Percentiles rank a stretch among this genome's conserved stretches.
Conservation (phyloP, 1,139 yeast species). For the Candida buenavistaensis region DNA sequence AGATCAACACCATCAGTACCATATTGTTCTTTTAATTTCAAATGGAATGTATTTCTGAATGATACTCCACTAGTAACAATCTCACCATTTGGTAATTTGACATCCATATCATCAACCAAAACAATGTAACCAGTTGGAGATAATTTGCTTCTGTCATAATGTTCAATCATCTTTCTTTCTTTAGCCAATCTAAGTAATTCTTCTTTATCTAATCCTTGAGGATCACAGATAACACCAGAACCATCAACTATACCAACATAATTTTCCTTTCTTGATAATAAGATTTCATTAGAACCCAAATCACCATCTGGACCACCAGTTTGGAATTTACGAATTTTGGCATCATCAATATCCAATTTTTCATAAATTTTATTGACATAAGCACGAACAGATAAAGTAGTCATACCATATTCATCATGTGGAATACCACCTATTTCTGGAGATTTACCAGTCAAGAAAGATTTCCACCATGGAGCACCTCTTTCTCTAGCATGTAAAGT, state of each 20-base stretch:
- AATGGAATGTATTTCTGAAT: conserved; percentile 92
- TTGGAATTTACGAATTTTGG: conserved; percentile 73
- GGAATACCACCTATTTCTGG: conserved; percentile 96
- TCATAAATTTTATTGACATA: conserved; percentile 88
- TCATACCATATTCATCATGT: conserved; percentile 98
- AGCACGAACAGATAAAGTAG: conserved; percentile 90
- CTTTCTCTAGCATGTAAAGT: conserved; percentile 88
- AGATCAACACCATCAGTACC: conserved; percentile 65
- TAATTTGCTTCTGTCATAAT: conserved; percentile 66
- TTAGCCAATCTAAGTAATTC: conserved; percentile 82
- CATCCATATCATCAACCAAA: conserved; percentile 81
- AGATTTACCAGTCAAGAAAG: conserved; percentile 94
- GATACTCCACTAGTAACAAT: conserved; percentile 79
- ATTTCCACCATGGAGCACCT: conserved; percentile 99
- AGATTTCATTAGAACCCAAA: conserved; percentile 91
- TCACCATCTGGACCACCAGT: conserved; percentile 99
- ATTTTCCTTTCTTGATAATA: conserved; percentile 75
- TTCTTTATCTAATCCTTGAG: conserved; percentile 77
- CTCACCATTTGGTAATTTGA: conserved; percentile 74
- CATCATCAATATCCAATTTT: conserved; percentile 61
- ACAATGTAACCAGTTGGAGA: conserved; percentile 78
- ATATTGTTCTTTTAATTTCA: conserved; percentile 64
- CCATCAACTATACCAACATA: conserved; percentile 94
- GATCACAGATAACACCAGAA: conserved; percentile 92
- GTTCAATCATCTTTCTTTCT: conserved; percentile 71